phyloP scores from a whole-genome alignment of 2,329 filamentous ascomycete species.

The Penicillium sp. region DNA sequence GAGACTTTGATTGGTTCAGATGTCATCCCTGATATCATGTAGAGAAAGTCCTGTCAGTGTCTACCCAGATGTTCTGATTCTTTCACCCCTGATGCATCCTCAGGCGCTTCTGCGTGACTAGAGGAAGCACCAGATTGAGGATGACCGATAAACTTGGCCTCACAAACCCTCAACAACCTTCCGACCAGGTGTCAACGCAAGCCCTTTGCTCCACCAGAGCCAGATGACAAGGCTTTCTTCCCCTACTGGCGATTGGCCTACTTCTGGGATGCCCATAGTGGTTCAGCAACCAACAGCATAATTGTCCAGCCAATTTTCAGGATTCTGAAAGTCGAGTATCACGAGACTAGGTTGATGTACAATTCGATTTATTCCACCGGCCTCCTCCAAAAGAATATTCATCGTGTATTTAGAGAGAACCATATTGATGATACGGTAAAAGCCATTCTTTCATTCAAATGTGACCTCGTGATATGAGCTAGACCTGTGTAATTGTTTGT shows the following conservation, averaged over 20 bases:
- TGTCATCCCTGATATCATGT: neutral
- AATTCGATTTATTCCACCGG: neutral
- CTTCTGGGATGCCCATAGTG: neutral
- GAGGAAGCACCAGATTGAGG: neutral
- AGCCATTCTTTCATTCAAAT: no score
- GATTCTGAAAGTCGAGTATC: neutral
- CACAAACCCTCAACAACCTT: neutral
- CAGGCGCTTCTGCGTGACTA: neutral
- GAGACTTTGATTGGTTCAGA: neutral
- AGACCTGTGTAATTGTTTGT: no score
- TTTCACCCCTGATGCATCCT: neutral
- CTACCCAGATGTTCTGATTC: neutral
- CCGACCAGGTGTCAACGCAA: neutral
- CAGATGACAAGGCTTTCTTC: neutral
- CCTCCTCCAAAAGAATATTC: neutral
- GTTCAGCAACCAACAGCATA: neutral
- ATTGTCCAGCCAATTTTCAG: neutral
- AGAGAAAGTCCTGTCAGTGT: neutral
- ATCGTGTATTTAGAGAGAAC: neutral
- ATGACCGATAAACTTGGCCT: neutral
- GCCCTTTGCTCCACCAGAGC: neutral
- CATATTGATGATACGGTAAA: no score
- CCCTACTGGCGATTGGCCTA: neutral
- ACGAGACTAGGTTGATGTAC: neutral
- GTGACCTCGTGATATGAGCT: no score